Evolutionary conservation across 116 monocot species (phyloP).

Genomic region (Zostera marina): DNA sequence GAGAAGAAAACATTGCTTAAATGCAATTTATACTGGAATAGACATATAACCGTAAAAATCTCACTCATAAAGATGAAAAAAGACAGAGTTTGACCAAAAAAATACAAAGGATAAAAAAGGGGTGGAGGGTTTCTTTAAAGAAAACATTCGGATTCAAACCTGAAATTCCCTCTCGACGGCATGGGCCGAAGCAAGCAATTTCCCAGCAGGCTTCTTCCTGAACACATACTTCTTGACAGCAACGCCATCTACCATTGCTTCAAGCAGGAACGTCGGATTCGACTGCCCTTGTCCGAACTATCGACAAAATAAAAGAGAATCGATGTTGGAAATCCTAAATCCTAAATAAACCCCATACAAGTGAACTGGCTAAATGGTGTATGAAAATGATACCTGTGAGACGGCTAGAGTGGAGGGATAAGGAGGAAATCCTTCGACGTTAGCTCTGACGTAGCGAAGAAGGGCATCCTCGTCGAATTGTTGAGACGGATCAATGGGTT

Average conservation of each 20-base stretch:
- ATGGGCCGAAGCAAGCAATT: constrained; percentile 76
- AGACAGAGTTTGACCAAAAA: background rate
- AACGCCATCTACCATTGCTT: constrained; percentile 21
- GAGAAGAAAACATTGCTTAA: background rate
- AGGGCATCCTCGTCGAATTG: constrained; percentile 24
- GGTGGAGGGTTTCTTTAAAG: no score
- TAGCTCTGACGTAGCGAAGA: constrained; percentile 15
- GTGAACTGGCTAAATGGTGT: background rate
- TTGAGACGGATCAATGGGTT: constrained; percentile 10
- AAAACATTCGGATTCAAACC: constrained; percentile 8
- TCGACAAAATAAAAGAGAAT: background rate
- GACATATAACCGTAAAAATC: no score
- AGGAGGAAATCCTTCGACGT: constrained; percentile 25
- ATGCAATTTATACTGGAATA: no score
- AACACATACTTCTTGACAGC: constrained; percentile 59
- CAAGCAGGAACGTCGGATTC: constrained; percentile 84
- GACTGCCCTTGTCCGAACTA: constrained; percentile 98
- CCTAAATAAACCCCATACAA: background rate
- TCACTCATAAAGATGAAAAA: no score
- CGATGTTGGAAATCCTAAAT: background rate
- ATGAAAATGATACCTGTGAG: constrained; percentile 3
- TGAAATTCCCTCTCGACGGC: constrained; percentile 87
- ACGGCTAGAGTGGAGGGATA: constrained; percentile 12
- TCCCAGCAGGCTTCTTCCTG: constrained; percentile 85
- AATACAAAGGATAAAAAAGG: background rate